A percentile compares a stretch with the other conserved stretches of the same genome.
Evolutionary conservation across 768 basidiomycete species (phyloP).

Genomic region (Mycena capillaripes): DNA sequence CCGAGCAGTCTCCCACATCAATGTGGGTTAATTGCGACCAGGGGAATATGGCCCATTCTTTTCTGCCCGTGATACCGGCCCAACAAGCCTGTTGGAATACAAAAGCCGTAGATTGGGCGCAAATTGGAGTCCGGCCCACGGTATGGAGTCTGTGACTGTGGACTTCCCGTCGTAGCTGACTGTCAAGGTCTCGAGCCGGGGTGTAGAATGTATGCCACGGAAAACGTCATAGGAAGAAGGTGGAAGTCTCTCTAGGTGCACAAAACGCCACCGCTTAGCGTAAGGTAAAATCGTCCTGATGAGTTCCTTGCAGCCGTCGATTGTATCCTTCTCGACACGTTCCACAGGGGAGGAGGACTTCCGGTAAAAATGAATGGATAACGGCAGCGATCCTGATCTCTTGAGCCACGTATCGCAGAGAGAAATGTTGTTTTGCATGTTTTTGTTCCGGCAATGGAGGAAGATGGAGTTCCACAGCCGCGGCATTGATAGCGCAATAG

Average conservation of each 20-base stretch:
- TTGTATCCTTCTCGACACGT: neutral
- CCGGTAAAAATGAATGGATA: neutral
- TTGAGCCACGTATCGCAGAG: neutral
- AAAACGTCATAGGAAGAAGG: neutral
- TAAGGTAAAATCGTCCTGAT: neutral
- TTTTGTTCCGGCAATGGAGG: neutral
- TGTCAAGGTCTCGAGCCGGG: neutral
- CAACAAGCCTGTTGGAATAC: neutral
- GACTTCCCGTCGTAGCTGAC: neutral
- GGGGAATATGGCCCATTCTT: neutral
- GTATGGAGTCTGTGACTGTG: neutral
- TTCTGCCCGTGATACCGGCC: neutral
- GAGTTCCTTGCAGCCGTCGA: neutral
- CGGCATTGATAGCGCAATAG: neutral
- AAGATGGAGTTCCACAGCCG: neutral
- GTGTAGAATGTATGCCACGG: neutral
- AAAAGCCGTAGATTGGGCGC: neutral
- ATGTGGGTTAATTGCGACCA: slow-evolving; percentile 16
- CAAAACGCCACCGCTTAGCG: neutral
- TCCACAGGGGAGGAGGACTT: too few species aligned
- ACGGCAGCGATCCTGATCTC: neutral
- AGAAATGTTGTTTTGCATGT: neutral
- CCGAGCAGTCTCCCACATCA: slow-evolving; percentile 5
- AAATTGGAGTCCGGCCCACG: neutral
- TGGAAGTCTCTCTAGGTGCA: neutral